A percentile compares a stretch with the other conserved stretches of the same genome.
Evolutionary conservation across 2,329 filamentous ascomycete genomes (phyloP).

Genomic region (Arthrinium phaeospermum): DNA sequence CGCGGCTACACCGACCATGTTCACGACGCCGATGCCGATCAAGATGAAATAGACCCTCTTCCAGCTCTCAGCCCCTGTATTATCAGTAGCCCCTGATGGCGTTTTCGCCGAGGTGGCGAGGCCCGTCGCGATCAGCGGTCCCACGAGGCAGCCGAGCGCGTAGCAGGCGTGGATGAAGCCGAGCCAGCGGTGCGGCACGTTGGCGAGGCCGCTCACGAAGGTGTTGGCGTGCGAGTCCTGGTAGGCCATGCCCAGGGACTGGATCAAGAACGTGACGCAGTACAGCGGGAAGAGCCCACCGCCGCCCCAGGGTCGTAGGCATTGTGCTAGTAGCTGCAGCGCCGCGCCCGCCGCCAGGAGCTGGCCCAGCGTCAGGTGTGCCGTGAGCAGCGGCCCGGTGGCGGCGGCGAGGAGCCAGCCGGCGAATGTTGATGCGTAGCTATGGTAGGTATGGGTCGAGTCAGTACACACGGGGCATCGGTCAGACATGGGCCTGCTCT

Average conservation of each 20-base stretch:
- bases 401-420: conserved; percentile 66
- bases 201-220: conserved; percentile 58
- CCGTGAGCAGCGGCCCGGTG: conserved; percentile 58
- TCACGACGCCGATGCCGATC: conserved; percentile 56
- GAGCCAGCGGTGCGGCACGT: conserved; percentile 62
- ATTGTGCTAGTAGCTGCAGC: conserved; percentile 60
- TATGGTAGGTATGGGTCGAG: conserved; percentile 28
- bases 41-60: conserved; percentile 62
- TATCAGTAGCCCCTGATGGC: not conserved
- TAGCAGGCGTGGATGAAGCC: conserved; percentile 71
- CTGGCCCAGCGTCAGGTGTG: conserved; percentile 59
- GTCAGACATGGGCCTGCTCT: not conserved
- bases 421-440: conserved; percentile 61
- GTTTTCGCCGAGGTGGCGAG: conserved; percentile 47
- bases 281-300: conserved; percentile 55
- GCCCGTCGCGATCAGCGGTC: conserved; percentile 59
- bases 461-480: not conserved
- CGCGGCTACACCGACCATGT: conserved; percentile 51
- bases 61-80: conserved; percentile 47
- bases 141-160: conserved; percentile 60
- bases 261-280: conserved; percentile 62
- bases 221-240: conserved; percentile 70
- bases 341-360: conserved; percentile 61
- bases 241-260: conserved; percentile 64
- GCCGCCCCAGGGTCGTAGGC: conserved; percentile 60